Percentiles rank a stretch among this genome's conserved stretches.
Conservation (phyloP, 2,329 filamentous ascomycete species). For the Dactylellina sp. region DNA sequence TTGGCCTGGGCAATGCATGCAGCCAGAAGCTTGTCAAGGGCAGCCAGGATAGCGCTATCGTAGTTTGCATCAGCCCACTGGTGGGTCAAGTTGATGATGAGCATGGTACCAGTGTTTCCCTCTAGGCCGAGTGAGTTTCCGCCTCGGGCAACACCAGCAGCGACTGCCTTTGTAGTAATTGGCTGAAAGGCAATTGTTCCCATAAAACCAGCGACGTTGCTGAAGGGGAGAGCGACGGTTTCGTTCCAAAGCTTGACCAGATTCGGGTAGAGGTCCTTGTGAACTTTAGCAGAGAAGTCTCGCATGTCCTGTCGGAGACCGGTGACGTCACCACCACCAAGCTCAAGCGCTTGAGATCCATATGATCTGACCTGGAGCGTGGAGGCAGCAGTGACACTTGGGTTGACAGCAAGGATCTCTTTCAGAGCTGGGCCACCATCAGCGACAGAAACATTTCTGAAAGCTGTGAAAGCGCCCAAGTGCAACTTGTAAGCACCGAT, state of each 20-base stretch:
- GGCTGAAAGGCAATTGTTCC: slow-evolving; percentile 62
- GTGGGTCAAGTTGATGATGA: slow-evolving; percentile 55
- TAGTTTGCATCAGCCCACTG: slow-evolving; percentile 55
- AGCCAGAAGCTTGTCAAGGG: slow-evolving; percentile 55
- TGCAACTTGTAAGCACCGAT: slow-evolving; percentile 16
- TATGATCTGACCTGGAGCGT: slow-evolving; percentile 30
- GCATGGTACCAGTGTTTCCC: slow-evolving; percentile 34
- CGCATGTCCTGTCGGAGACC: slow-evolving; percentile 47
- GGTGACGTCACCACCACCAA: slow-evolving; percentile 26
- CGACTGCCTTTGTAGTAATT: slow-evolving; percentile 61
- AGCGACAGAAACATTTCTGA: slow-evolving; percentile 23
- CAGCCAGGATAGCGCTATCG: slow-evolving; percentile 56
- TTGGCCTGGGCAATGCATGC: slow-evolving; percentile 58
- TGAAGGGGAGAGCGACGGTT: slow-evolving; percentile 16
- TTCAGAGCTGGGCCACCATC: slow-evolving; percentile 20
- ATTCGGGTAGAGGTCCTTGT: slow-evolving; percentile 25
- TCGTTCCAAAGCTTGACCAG: slow-evolving; percentile 22
- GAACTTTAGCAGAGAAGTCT: slow-evolving; percentile 37
- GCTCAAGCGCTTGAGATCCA: slow-evolving; percentile 22
- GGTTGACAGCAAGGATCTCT: slow-evolving; percentile 26
- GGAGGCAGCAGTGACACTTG: neutral
- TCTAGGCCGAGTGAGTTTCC: slow-evolving; percentile 62
- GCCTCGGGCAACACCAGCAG: slow-evolving; percentile 59
- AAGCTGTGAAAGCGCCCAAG: slow-evolving; percentile 51
- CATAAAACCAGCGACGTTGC: slow-evolving; percentile 32